A percentile compares a stretch with the other conserved stretches of the same genome.
phyloP scores from a whole-genome alignment of 179 eudicot species.

The Silene vulgaris region DNA sequence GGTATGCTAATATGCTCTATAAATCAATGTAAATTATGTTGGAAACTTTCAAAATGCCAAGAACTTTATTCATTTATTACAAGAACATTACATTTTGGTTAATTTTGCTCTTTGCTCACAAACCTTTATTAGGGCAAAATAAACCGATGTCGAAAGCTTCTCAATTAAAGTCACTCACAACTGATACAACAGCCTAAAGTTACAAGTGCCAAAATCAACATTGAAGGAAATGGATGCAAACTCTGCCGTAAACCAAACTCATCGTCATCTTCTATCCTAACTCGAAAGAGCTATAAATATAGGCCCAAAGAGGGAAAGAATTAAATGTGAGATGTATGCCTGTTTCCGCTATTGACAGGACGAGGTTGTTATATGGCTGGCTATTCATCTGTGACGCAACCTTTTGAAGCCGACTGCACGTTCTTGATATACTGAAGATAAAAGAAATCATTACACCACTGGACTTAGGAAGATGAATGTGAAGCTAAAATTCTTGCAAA shows the following conservation, averaged over 20 bases:
- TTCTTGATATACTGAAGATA: slow-evolving; percentile 71
- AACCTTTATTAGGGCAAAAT: slow-evolving; percentile 6
- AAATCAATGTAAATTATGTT: not conserved
- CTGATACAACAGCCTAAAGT: slow-evolving; percentile 5
- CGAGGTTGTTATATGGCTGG: not conserved
- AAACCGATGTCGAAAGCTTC: not conserved
- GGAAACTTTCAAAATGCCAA: not conserved
- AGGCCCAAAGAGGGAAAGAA: not conserved
- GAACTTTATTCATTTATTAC: not conserved
- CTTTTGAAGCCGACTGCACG: slow-evolving; percentile 78
- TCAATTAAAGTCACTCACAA: not conserved
- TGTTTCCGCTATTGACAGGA: not conserved
- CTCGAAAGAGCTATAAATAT: slow-evolving; percentile 8
- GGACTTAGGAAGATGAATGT: not conserved
- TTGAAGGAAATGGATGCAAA: not conserved
- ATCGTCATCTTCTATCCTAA: not conserved
- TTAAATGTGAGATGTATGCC: slow-evolving; percentile 6
- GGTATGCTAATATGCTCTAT: too few species aligned
- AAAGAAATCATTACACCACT: not conserved
- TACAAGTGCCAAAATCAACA: slow-evolving; percentile 19
- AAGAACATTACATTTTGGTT: not conserved
- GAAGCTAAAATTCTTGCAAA: not conserved
- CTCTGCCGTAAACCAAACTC: slow-evolving; percentile 5
- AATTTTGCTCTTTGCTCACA: not conserved
- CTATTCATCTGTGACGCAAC: slow-evolving; percentile 92